Conservation (phyloP, 2,329 filamentous ascomycete species). For the Phyllosticta capitalensis region DNA sequence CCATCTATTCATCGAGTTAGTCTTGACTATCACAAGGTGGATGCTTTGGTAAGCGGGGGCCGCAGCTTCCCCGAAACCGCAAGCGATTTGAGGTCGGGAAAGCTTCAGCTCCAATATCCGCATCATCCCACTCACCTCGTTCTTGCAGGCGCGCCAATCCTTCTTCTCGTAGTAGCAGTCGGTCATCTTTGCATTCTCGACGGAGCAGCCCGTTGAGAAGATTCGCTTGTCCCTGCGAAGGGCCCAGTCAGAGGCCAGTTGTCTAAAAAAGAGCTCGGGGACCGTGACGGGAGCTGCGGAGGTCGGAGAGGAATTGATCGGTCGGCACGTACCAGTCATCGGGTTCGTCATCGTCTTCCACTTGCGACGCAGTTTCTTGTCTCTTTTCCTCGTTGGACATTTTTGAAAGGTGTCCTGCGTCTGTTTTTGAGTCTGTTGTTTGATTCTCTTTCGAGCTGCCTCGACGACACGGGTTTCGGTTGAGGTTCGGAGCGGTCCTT, state of each 20-base stretch:
- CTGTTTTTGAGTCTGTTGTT: neutral
- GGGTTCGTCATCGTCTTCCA: conserved; percentile 70
- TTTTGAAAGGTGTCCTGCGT: conserved; percentile 10
- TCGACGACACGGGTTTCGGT: conserved; percentile 13
- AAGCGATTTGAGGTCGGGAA: neutral
- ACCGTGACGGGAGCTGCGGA: neutral
- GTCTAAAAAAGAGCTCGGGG: neutral
- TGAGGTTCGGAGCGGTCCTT: conserved; percentile 19
- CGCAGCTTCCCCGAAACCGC: conserved; percentile 1
- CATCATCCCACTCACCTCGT: conserved; percentile 57
- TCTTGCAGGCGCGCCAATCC: conserved; percentile 83
- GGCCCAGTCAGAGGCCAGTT: neutral
- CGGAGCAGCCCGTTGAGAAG: conserved; percentile 88
- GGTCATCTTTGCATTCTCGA: conserved; percentile 78
- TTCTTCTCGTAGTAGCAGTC: conserved; percentile 95
- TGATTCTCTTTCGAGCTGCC: neutral
- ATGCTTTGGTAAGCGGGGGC: conserved; percentile 1
- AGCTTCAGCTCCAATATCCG: neutral
- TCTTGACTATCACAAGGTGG: neutral
- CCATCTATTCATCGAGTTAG: conserved; percentile 54
- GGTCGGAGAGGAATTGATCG: conserved; percentile 11
- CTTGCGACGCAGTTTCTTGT: conserved; percentile 12
- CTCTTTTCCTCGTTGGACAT: conserved; percentile 52
- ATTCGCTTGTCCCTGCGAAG: conserved; percentile 84
- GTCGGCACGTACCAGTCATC: conserved; percentile 72